Base-by-base conservation (phyloP, 179 eudicot genomes). In the Heliamphora pulchella region DNA sequence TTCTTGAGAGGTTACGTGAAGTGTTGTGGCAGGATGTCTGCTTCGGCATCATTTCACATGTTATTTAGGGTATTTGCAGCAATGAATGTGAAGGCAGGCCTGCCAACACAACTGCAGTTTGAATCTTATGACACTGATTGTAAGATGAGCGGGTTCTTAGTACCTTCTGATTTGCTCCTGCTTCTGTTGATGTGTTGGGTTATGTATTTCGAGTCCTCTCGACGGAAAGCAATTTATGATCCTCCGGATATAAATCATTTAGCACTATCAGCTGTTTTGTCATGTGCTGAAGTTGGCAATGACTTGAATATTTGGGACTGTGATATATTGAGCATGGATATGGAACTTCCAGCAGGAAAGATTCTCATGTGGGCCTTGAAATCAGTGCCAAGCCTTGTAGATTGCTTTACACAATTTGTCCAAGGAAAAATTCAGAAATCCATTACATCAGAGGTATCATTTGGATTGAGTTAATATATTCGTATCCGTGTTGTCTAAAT, bases 181-280 rank as follows among this genome's bases (percentile, higher is more conserved):
- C 84, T 94, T 83, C 88, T 93, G 17, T 89, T 87, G 87, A 82
- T 86, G 64, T 94, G 96, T 83, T 90, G 89, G 88, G 74, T 90
- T 71, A 86, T 93, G 79, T 70, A 76, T 68, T 76, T 53, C 50
- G 84, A 67, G 48, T 67, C 66, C 51, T 71, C 57, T 17, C 76
- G 66, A 20, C 85, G 84, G 59, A 54, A 65, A 54, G 84, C 77
- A 74, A 77, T 81, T 79, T 59, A 54, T 81, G 79, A 68, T 79
- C 86, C 91, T 84, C 98, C 97, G 4, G 93, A 94, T 89, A 68
- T 92, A 62, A 81, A 79, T 74, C 91, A 87, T 87, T 76, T 93
- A 86, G 87, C 90, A 47, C 77, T 84, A 20, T 91, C 97, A 39
- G 93, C 94, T 81, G 81, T 87, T 84, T 83, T 81, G 50, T 83